Evolutionary conservation across 768 basidiomycete genomes (phyloP), one percentile per base, ranked within the genome.

Genomic region (Exsudoporus frostii): DNA sequence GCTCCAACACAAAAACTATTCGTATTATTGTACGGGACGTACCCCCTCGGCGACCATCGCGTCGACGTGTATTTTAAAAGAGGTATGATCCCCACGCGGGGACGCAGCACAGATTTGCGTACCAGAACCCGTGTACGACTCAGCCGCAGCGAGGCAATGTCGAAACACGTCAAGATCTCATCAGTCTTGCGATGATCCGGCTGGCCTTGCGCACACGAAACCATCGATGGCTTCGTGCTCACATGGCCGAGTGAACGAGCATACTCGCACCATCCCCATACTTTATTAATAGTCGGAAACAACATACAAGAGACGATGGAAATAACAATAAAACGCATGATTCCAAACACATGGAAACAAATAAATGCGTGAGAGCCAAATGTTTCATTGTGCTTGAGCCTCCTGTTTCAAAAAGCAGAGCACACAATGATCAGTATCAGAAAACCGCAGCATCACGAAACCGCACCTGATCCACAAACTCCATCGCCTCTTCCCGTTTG

Each of bases 381-480:
- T 5, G 5, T 10, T 41, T 56, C 47, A 79, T 54, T 79, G 78
- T 20, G 76, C 77, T 58, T 78, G 78, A 0, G 77, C 77, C 67
- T 79, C 77, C 78, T 78, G 43, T n/a, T n/a, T n/a, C n/a, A n/a
- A n/a, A 1, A 24, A 34, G 17, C 33, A 24, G 8, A 14, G 30
- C 4, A 32, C n/a, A 25, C 38, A 20, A 14, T 1, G 4, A 45
- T 37, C 47, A 50, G 36, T 36, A 40, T 53, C 30, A 51, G n/a
- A 25, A 24, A 11, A 52, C 14, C 36, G 15, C 37, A 19, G 0
- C 38, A 9, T 5, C 30, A 36, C 27, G 45, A 51, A 41, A 36
- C 34, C 76, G 14, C 42, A 83, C 87, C 79, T 89, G 87, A 65
- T 98, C 96, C 25, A 98, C 90, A 70, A 98, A 98, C 63, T 93